These are phyloP conservation scores for Aspergillus diversus DNA, from an alignment of 495 filamentous ascomycete genomes.

Conservation along the genomic window DNA sequence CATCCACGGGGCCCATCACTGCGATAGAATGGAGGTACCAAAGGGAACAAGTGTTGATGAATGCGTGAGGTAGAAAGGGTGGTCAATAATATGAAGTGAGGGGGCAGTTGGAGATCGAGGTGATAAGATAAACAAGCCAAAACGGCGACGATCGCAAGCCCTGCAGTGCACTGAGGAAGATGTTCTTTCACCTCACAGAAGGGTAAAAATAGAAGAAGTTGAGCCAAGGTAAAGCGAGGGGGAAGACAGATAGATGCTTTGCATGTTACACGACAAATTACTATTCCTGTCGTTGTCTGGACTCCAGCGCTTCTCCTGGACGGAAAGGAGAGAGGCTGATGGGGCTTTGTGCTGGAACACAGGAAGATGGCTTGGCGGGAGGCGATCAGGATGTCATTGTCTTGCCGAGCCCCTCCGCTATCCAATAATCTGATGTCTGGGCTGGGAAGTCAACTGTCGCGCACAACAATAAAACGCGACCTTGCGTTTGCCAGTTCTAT, in stretches of 20 bases:
- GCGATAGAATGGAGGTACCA: not conserved
- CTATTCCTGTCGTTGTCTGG: not conserved
- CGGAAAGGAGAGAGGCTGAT: not conserved
- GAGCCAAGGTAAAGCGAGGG: not conserved
- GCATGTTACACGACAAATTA: not conserved
- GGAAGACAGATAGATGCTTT: not conserved
- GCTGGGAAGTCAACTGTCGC: not conserved
- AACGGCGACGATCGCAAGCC: not conserved
- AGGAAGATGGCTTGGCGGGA: not conserved
- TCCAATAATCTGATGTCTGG: not conserved
- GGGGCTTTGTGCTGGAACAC: not conserved
- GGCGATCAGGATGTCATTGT: not conserved
- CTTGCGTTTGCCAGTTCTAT: not conserved
- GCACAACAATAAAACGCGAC: not conserved
- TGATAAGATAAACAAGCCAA: conserved; percentile 4
- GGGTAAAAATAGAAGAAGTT: not conserved
- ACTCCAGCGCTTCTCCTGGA: not conserved
- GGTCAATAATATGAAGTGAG: not conserved
- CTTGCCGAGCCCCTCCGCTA: not conserved
- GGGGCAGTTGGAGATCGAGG: not conserved
- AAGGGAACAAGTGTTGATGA: not conserved
- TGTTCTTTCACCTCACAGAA: not conserved
- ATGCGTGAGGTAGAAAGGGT: not conserved
- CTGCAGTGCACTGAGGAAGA: not conserved
- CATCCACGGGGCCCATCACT: conserved; percentile 15